Percentiles rank a stretch among this genome's conserved stretches.
These are phyloP conservation scores for Pseudisothecium myosuroides DNA, from an alignment of 225 moss, liverwort and hornwort species.

Conservation along the genomic window DNA sequence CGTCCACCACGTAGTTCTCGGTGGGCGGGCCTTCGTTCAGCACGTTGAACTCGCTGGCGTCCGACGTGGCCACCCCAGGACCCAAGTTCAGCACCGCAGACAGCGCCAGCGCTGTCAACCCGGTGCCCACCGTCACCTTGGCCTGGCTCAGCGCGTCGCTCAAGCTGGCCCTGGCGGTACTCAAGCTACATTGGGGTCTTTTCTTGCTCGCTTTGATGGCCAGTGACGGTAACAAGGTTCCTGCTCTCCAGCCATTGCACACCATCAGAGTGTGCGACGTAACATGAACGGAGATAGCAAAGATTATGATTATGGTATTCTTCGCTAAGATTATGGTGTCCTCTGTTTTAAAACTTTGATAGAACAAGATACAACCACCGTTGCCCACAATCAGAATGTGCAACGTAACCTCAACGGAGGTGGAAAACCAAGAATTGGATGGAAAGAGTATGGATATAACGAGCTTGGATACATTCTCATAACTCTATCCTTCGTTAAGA, in stretches of 20 bases:
- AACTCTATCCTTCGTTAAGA: background rate
- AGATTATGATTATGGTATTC: too few relatives aligned
- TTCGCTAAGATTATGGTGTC: background rate
- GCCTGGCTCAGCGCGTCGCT: background rate
- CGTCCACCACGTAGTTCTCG: conserved; percentile 69
- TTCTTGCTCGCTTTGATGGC: background rate
- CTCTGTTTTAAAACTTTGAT: too few relatives aligned
- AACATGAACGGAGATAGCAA: background rate
- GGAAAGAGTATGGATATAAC: background rate
- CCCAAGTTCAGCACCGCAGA: conserved; percentile 21
- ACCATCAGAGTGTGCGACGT: background rate
- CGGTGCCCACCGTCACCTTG: conserved; percentile 27
- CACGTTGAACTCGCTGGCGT: conserved; percentile 71
- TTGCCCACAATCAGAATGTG: background rate
- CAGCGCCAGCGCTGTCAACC: conserved; percentile 34
- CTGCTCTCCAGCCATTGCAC: background rate
- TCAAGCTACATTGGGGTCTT: background rate
- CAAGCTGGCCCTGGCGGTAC: background rate
- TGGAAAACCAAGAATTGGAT: background rate
- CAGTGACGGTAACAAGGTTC: background rate
- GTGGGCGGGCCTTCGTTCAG: conserved; percentile 58
- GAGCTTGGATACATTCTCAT: too few relatives aligned
- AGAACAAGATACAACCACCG: background rate
- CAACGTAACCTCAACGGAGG: background rate
- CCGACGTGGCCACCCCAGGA: conserved; percentile 8